Evolutionary conservation across 805 yeast species (phyloP).

Genomic region (Cyberlindnera euphorbiiphila): DNA sequence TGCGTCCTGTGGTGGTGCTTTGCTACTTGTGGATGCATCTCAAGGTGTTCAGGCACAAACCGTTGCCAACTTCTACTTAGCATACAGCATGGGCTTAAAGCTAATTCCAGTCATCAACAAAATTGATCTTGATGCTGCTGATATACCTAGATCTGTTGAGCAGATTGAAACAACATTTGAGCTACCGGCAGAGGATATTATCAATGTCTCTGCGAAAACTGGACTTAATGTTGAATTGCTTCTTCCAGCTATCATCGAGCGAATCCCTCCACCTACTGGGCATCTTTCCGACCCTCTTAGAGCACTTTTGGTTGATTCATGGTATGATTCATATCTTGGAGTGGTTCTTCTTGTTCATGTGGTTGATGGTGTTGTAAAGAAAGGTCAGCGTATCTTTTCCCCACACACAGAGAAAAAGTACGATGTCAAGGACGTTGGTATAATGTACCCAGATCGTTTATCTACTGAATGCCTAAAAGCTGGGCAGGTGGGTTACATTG

Average conservation of each 20-base stretch:
- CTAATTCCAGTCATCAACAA: slow-evolving; percentile 89
- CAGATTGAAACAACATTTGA: slow-evolving; percentile 87
- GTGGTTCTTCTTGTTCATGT: slow-evolving; percentile 81
- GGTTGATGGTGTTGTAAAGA: slow-evolving; percentile 75
- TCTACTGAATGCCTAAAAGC: slow-evolving; percentile 63
- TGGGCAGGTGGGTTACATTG: slow-evolving; percentile 92
- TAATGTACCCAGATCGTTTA: slow-evolving; percentile 87
- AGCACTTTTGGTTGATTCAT: slow-evolving; percentile 88
- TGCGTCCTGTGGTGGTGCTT: slow-evolving; percentile 95
- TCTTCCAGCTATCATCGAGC: slow-evolving; percentile 77
- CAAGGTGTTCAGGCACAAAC: slow-evolving; percentile 98
- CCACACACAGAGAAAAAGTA: slow-evolving; percentile 74
- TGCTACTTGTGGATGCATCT: slow-evolving; percentile 85
- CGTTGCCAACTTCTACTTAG: slow-evolving; percentile 92
- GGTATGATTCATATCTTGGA: slow-evolving; percentile 94
- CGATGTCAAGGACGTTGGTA: slow-evolving; percentile 90
- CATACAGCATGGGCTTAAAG: slow-evolving; percentile 77
- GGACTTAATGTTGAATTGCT: slow-evolving; percentile 75
- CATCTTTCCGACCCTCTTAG: slow-evolving; percentile 48
- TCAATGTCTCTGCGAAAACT: slow-evolving; percentile 89
- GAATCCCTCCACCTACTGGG: slow-evolving; percentile 79
- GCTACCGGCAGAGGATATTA: slow-evolving; percentile 64
- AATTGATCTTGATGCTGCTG: slow-evolving; percentile 85
- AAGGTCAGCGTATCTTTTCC: slow-evolving; percentile 72
- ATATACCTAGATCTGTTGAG: slow-evolving; percentile 71